Evolutionary conservation across 345 rosid species (phyloP), one percentile per base, ranked within the genome.

Genomic region (Camelina laxa): DNA sequence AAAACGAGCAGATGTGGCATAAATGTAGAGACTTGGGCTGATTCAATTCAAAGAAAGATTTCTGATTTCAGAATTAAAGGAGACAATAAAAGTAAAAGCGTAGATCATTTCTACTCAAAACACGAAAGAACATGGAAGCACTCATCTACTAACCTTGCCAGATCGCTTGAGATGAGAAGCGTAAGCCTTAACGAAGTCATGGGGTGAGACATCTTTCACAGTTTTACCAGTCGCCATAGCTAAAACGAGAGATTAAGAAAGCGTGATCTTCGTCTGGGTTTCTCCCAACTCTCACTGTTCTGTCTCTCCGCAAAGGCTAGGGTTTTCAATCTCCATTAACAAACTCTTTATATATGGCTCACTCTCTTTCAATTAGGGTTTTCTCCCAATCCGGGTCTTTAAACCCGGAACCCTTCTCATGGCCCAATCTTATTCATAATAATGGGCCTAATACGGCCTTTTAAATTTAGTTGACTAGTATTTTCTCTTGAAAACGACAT

Each of bases 161-260:
- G 97, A 89, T 77, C 93, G 90, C 82, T 91, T 91, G 80, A 91
- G 96, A 74, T 89, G 91, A 19, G 89, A 86, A 20, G 96, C 84
- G 39, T 89, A 91, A 38, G 96, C 97, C 80, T 85, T 91, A 1
- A 87, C 93, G 72, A 91, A 91, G 73, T 89, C 96, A 74, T 89
- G 96, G 42, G 97, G 90, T 2, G 93, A 89, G 53, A 91, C 96
- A 41, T 91, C 97, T 69, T 91, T 91, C 8, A 91, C 96, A 6
- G 87, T 84, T 70, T 70, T 84, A n/a, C 84, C 86, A 38, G 87
- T 78, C 39, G 87, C 86, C 90, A 86, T 86, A 59, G 84, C 66
- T 60, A 5, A 15, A n/a, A 38, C 42, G 14, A 11, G 42, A 39
- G 14, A 39, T 39, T 39, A 39, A 39, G 42, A 38, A 45, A 45